Percentiles rank a stretch among this genome's conserved stretches.
phyloP scores from a whole-genome alignment of 805 yeast species.

The Wickerhamiella qilinensis region DNA sequence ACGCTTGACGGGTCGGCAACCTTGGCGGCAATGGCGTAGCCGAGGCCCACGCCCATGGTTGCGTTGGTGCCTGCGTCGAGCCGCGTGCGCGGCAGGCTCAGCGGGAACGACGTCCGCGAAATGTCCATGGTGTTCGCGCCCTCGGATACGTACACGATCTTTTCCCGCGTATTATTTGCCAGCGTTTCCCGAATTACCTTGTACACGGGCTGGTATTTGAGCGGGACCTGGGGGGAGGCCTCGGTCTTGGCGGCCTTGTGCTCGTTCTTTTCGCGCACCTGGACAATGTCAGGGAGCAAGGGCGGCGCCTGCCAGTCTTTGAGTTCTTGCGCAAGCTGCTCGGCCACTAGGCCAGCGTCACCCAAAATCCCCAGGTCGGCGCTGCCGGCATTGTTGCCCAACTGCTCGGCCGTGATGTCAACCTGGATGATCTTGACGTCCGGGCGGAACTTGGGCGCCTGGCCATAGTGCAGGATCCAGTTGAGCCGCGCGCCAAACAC shows the following conservation, averaged over 20 bases:
- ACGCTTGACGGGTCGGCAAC: constrained; percentile 27
- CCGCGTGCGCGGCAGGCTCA: constrained; percentile 34
- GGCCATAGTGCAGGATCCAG: constrained; percentile 61
- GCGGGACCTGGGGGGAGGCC: constrained; percentile 12
- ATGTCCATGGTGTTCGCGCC: constrained; percentile 73
- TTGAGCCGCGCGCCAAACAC: constrained; percentile 52
- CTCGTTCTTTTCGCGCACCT: constrained; percentile 19
- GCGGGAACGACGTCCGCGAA: constrained; percentile 44
- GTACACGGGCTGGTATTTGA: constrained; percentile 41
- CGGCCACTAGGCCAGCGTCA: constrained; percentile 31
- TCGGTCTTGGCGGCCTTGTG: constrained; percentile 24
- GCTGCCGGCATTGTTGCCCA: constrained; percentile 31
- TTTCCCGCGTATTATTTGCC: constrained; percentile 10
- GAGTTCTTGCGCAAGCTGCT: constrained; percentile 22
- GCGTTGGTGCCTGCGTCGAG: constrained; percentile 65
- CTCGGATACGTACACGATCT: constrained; percentile 37
- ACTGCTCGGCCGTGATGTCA: constrained; percentile 36
- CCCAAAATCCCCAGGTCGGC: constrained; percentile 35
- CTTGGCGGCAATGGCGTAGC: constrained; percentile 52
- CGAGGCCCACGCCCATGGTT: constrained; percentile 63
- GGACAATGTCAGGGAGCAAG: constrained; percentile 17
- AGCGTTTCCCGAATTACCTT: constrained; percentile 30
- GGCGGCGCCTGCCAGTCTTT: constrained; percentile 23
- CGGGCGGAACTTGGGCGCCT: constrained; percentile 33
- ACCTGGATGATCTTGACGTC: constrained; percentile 39